A percentile compares a stretch with the other conserved stretches of the same genome.
These are phyloP conservation scores for Aegle marmelos DNA, from an alignment of 345 rosid species.

Conservation along the genomic window DNA sequence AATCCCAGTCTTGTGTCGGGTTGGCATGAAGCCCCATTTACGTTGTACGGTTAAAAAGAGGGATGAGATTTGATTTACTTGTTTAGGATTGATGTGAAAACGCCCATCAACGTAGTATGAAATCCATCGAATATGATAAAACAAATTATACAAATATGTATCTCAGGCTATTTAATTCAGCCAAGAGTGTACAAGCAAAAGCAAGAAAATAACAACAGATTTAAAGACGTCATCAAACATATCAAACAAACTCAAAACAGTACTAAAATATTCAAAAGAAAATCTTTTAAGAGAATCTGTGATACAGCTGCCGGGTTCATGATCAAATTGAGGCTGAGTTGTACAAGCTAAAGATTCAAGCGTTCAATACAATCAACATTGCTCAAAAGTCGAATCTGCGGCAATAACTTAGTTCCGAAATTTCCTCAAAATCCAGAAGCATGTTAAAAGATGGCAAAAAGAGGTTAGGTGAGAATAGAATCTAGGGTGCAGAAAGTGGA, in stretches of 20 bases:
- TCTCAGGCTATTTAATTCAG: too few species aligned
- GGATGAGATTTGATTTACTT: too few species aligned
- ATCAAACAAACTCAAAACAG: too few species aligned
- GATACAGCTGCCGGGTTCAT: background rate
- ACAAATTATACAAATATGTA: too few species aligned
- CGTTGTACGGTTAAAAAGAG: too few species aligned
- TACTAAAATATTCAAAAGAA: background rate
- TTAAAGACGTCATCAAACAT: background rate
- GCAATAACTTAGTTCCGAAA: background rate
- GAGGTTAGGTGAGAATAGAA: background rate
- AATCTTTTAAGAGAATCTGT: background rate
- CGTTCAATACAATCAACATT: background rate
- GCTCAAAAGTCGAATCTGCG: background rate
- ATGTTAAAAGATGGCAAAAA: background rate
- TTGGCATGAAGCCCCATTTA: too few species aligned
- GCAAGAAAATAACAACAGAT: background rate
- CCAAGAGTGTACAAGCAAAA: too few species aligned
- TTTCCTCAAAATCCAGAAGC: background rate
- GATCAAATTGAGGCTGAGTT: background rate
- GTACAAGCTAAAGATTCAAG: background rate
- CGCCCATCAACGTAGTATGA: too few species aligned
- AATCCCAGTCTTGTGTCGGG: too few species aligned
- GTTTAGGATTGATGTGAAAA: too few species aligned
- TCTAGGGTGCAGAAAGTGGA: slow-evolving; percentile 45
- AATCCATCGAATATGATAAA: too few species aligned